Evolutionary conservation across 208 protist species (phyloP).

Genomic region (Lotmaria passim): DNA sequence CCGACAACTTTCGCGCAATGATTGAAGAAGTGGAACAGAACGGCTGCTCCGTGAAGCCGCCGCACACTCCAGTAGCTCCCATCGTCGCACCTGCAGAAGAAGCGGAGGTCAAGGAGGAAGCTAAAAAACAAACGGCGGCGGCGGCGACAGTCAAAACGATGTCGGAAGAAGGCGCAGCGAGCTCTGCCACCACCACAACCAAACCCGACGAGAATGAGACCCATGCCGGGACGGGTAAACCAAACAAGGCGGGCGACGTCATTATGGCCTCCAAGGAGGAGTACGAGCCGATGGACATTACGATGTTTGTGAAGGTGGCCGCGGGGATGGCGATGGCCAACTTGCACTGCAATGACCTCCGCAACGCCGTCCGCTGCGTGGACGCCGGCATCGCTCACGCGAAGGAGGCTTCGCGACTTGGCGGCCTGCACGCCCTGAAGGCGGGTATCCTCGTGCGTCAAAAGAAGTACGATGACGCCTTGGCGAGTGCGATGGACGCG

Average conservation of each 20-base stretch:
- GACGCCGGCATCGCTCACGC: slow-evolving; percentile 74
- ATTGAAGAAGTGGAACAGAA: slow-evolving; percentile 84
- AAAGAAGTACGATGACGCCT: slow-evolving; percentile 74
- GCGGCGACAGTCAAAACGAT: background rate
- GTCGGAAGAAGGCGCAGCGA: too few species aligned
- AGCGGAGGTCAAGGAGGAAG: background rate
- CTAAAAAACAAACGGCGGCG: background rate
- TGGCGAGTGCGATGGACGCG: slow-evolving; percentile 59
- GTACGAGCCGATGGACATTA: slow-evolving; percentile 79
- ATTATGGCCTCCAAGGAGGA: slow-evolving; percentile 63
- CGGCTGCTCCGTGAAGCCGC: slow-evolving; percentile 57
- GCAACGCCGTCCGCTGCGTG: slow-evolving; percentile 74
- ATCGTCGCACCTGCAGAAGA: background rate
- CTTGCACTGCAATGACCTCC: slow-evolving; percentile 76
- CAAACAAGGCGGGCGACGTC: slow-evolving; percentile 22
- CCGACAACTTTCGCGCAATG: slow-evolving; percentile 80
- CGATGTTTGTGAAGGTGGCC: slow-evolving; percentile 78
- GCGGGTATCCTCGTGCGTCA: slow-evolving; percentile 75
- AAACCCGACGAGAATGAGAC: too few species aligned
- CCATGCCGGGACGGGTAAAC: background rate
- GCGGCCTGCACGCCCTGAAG: slow-evolving; percentile 85
- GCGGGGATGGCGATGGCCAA: slow-evolving; percentile 87
- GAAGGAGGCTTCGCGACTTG: slow-evolving; percentile 60
- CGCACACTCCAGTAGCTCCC: background rate
- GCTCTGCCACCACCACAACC: background rate